phyloP scores from a whole-genome alignment of 352 stramenopile genomes.

The Globisporangium yorkense region DNA sequence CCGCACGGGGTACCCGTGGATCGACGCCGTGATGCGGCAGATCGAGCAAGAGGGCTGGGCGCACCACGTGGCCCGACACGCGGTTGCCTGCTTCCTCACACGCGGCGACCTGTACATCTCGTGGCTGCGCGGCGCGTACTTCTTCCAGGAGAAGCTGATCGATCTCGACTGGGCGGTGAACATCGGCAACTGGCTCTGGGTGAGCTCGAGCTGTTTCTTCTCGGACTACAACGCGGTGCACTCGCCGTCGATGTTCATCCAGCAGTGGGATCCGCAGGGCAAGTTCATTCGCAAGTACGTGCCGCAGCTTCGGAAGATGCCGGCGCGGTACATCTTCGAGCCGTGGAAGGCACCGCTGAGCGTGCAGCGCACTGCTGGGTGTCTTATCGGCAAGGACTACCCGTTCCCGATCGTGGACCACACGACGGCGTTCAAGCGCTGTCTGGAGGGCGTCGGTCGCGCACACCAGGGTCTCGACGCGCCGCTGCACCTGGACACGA shows the following conservation, averaged over 20 bases:
- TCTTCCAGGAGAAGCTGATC: conserved; percentile 91
- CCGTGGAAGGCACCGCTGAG: conserved; percentile 92
- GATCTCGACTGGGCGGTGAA: conserved; percentile 97
- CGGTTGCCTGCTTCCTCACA: conserved; percentile 96
- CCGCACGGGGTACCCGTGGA: conserved; percentile 96
- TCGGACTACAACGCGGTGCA: conserved; percentile 95
- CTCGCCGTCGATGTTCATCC: conserved; percentile 86
- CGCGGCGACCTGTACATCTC: conserved; percentile 92
- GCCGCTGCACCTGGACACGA: conserved; percentile 3
- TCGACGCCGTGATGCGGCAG: conserved; percentile 95
- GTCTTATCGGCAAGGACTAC: conserved; percentile 92
- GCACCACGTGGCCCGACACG: conserved; percentile 85
- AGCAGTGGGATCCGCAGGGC: conserved; percentile 91
- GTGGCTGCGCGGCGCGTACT: conserved; percentile 88
- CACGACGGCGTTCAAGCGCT: conserved; percentile 82
- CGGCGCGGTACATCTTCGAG: conserved; percentile 95
- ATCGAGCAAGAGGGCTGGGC: conserved; percentile 87
- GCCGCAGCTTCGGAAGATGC: conserved; percentile 86
- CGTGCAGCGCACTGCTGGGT: conserved; percentile 81
- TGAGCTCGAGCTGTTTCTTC: conserved; percentile 93
- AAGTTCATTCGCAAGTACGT: conserved; percentile 91
- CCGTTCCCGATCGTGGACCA: conserved; percentile 94
- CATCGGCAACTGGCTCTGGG: conserved; percentile 97
- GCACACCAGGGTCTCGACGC: conserved; percentile 12
- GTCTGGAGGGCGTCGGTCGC: conserved; percentile 87